A percentile compares a stretch with the other conserved stretches of the same genome.
These are phyloP conservation scores for Colletotrichum neosansevieriae DNA, from an alignment of 2,329 filamentous ascomycete genomes.

Conservation along the genomic window DNA sequence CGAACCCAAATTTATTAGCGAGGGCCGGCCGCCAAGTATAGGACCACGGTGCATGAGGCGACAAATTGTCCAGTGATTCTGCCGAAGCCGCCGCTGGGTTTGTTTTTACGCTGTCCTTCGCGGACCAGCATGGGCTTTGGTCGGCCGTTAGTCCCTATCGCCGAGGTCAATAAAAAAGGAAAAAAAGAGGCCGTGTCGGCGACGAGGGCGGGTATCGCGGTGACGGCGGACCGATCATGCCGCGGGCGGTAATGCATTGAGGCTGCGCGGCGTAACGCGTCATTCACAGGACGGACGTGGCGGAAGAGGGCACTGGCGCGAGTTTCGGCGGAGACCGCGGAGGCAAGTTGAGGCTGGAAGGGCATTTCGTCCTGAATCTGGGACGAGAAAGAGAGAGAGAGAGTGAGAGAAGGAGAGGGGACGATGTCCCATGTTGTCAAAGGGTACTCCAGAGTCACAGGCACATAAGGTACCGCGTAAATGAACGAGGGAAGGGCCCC, in stretches of 20 bases:
- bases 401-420: slow-evolving; percentile 23
- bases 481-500: slow-evolving; percentile 24
- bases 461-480: neutral
- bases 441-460: neutral
- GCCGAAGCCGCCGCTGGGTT: slow-evolving; percentile 6
- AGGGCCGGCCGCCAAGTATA: slow-evolving; percentile 9
- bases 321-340: slow-evolving; percentile 39
- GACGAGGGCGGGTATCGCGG: slow-evolving; percentile 12
- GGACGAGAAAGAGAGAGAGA: slow-evolving; percentile 32
- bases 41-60: slow-evolving; percentile 18
- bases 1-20: neutral
- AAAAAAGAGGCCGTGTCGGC: neutral
- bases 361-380: slow-evolving; percentile 38
- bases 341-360: slow-evolving; percentile 24
- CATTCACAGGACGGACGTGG: slow-evolving; percentile 31
- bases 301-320: slow-evolving; percentile 33
- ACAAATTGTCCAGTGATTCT: slow-evolving; percentile 16
- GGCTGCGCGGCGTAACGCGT: slow-evolving; percentile 36
- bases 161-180: neutral
- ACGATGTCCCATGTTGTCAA: slow-evolving; percentile 8
- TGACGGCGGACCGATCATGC: slow-evolving; percentile 35
- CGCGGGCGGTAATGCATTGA: slow-evolving; percentile 34
- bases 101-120: neutral
- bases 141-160: slow-evolving; percentile 5
- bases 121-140: slow-evolving; percentile 9